Evolutionary conservation across 164 flowering plant species (phyloP).

Genomic region (Macadamia tetraphylla): DNA sequence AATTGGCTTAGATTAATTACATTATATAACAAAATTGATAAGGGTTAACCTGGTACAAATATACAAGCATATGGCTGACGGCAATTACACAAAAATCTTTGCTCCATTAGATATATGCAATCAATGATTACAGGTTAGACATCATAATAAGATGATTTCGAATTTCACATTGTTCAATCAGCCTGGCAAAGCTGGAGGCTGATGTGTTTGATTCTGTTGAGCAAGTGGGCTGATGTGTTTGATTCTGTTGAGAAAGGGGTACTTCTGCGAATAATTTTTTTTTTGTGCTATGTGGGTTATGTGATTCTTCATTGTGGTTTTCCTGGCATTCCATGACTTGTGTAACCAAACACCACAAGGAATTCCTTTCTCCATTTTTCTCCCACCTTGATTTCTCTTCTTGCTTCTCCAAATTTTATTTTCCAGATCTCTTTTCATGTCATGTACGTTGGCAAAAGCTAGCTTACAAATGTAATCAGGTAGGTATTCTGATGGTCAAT

Average conservation of each 20-base stretch:
- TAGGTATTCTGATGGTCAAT: conserved; percentile 21
- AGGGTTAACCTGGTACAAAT: neutral
- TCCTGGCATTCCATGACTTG: neutral
- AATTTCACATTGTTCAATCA: neutral
- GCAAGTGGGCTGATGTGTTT: neutral
- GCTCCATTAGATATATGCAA: neutral
- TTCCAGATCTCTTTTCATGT: neutral
- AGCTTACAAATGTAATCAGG: neutral
- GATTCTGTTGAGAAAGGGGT: neutral
- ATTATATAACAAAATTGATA: neutral
- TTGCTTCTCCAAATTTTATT: neutral
- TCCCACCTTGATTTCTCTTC: neutral
- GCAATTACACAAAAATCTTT: neutral
- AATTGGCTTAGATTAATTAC: neutral
- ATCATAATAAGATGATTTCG: neutral
- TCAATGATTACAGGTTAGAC: neutral
- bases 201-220: neutral
- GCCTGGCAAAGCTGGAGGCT: neutral
- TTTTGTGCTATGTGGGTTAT: neutral
- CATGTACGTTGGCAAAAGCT: neutral
- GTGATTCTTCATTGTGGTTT: neutral
- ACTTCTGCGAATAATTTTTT: neutral
- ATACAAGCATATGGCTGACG: neutral
- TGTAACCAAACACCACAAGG: neutral
- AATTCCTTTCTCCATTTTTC: neutral